Evolutionary conservation across 108 stramenopile species (phyloP), one percentile per base, ranked within the genome.

Genomic region (Nannochloropsis granulata): DNA sequence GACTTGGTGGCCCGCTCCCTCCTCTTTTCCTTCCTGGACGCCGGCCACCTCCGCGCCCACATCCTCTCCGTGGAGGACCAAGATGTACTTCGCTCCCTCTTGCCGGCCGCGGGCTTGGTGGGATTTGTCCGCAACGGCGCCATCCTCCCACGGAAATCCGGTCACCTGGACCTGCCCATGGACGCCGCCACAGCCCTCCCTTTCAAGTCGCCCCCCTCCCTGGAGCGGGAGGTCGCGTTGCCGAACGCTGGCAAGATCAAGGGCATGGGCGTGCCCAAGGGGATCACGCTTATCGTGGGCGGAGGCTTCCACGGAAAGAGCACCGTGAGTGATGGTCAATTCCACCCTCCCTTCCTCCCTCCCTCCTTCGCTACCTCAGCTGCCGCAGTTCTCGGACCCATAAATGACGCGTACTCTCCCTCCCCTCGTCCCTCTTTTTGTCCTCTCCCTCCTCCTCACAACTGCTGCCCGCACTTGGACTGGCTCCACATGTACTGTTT

Each of bases 291-390:
- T 24, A 95, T 98, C 85, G 95, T 95, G 82, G 97, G 97, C 12
- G 97, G 97, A n/a, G 97, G 97, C 23, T 98, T 96, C 90, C 97
- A 98, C 88, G 97, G 97, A 78, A 98, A 98, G 90, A 94, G 93
- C 71, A 98, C 97, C 0, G 87, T 95, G 9, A 23, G 56, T 34
- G 34, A 34, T 34, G 34, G 1, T 16, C 56, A 16, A 9, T 10
- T 10, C 56, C 56, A n/a, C 56, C 56, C n/a, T 71, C 56, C 56
- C 56, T 71, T 2, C 10, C 56, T 10, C 7, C 56, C n/a, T 71
- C n/a, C 56, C 56, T 71, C 56, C 56, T n/a, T 71, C 56, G 16
- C 56, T 71, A 7, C 10, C 11, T 7, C 56, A 16, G 7, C 56
- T n/a, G 16, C n/a, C n/a, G 21, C 11, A n/a, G n/a, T 34, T 5